Evolutionary conservation across 2,329 filamentous ascomycete genomes (phyloP).

Genomic region (Onygenales sp.): DNA sequence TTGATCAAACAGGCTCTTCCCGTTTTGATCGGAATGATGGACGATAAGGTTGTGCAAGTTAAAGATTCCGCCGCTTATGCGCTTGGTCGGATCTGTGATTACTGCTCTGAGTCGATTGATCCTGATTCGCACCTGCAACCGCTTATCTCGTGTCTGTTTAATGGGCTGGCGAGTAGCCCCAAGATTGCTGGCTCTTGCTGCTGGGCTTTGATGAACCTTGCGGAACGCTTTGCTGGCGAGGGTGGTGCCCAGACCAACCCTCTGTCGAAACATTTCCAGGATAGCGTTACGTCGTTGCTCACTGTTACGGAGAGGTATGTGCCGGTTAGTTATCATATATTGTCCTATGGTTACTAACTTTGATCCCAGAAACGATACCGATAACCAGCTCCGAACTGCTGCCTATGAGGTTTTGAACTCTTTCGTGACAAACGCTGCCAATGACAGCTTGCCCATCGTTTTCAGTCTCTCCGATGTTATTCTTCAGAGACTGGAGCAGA

Average conservation of each 20-base stretch:
- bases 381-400: conserved; percentile 84
- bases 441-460: conserved; percentile 72
- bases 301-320: conserved; percentile 65
- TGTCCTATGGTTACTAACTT: conserved; percentile 11
- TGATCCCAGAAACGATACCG: conserved; percentile 51
- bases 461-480: conserved; percentile 79
- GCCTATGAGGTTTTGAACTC: conserved; percentile 95
- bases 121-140: conserved; percentile 70
- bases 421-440: conserved; percentile 83
- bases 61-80: conserved; percentile 95
- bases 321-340: background rate
- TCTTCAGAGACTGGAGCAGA: conserved; percentile 82
- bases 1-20: conserved; percentile 92
- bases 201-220: conserved; percentile 97
- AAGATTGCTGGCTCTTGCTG: conserved; percentile 99
- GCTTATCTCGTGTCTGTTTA: conserved; percentile 80
- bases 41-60: conserved; percentile 79
- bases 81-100: conserved; percentile 89
- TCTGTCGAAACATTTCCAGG: conserved; percentile 84
- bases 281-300: conserved; percentile 77
- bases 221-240: conserved; percentile 88
- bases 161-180: conserved; percentile 76
- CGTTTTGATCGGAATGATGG: conserved; percentile 86
- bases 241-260: conserved; percentile 69
- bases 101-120: conserved; percentile 85